phyloP scores from a whole-genome alignment of 2,329 filamentous ascomycete species.

The Botrytis galanthina region DNA sequence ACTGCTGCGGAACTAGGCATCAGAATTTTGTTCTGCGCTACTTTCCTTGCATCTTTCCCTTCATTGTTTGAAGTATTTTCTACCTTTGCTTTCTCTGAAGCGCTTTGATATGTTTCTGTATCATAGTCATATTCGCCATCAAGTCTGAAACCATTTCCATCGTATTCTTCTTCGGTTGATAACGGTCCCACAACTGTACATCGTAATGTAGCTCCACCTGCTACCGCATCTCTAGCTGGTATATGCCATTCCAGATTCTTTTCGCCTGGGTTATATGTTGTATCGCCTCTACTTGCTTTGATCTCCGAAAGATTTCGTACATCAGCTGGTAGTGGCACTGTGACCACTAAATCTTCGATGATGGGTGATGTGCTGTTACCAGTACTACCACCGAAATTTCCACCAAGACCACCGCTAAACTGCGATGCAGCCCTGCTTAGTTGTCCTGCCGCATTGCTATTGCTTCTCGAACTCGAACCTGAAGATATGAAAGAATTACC shows the following conservation, averaged over 20 bases:
- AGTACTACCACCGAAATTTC: slow-evolving; percentile 42
- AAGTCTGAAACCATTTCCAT: slow-evolving; percentile 37
- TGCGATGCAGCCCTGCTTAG: slow-evolving; percentile 46
- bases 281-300: slow-evolving; percentile 77
- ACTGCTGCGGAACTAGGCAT: slow-evolving; percentile 78
- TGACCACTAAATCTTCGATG: slow-evolving; percentile 75
- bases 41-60: slow-evolving; percentile 52
- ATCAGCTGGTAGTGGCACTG: slow-evolving; percentile 72
- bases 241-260: slow-evolving; percentile 79
- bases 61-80: slow-evolving; percentile 39
- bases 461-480: slow-evolving; percentile 41
- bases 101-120: slow-evolving; percentile 55
- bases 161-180: slow-evolving; percentile 49
- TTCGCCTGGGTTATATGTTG: slow-evolving; percentile 73
- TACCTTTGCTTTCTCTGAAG: slow-evolving; percentile 36
- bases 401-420: slow-evolving; percentile 43
- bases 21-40: slow-evolving; percentile 68
- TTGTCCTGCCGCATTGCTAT: slow-evolving; percentile 36
- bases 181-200: slow-evolving; percentile 74
- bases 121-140: slow-evolving; percentile 47
- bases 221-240: slow-evolving; percentile 70
- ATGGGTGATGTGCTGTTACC: slow-evolving; percentile 47
- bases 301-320: slow-evolving; percentile 84
- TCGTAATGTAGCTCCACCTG: slow-evolving; percentile 68
- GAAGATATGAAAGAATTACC: slow-evolving; percentile 41